Percentiles rank a stretch among this genome's conserved stretches.
Conservation (phyloP, 495 filamentous ascomycete genomes). For the Tuber borchii region DNA sequence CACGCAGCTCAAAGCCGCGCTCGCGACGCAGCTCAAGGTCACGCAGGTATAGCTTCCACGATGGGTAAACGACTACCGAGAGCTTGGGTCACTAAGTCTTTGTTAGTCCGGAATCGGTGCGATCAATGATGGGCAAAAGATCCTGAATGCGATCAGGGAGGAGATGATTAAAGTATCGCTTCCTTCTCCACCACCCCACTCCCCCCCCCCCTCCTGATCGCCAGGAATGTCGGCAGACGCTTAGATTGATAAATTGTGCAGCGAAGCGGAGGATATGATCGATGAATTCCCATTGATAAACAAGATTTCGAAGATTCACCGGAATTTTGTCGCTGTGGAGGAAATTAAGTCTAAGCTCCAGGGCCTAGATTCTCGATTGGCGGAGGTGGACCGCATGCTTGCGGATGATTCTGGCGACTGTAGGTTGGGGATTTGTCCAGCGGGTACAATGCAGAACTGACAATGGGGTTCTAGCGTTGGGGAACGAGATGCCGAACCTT, state of each 20-base stretch:
- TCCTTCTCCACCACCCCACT: not conserved
- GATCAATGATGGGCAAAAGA: slow-evolving; percentile 78
- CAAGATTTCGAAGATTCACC: slow-evolving; percentile 73
- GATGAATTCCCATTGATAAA: slow-evolving; percentile 96
- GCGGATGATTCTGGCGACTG: slow-evolving; percentile 70
- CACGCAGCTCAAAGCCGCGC: slow-evolving; percentile 73
- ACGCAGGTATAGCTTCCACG: slow-evolving; percentile 53
- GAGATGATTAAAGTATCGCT: slow-evolving; percentile 71
- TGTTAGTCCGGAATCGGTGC: slow-evolving; percentile 66
- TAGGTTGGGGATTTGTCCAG: slow-evolving; percentile 33
- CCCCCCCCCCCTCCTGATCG: not conserved
- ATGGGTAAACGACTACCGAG: not conserved
- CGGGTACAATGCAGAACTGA: slow-evolving; percentile 9
- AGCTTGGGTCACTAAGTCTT: slow-evolving; percentile 18
- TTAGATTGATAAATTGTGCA: slow-evolving; percentile 86
- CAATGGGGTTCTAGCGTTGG: slow-evolving; percentile 30
- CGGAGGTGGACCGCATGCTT: slow-evolving; percentile 66
- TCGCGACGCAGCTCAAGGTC: slow-evolving; percentile 83
- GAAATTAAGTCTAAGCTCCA: slow-evolving; percentile 85
- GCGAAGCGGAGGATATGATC: slow-evolving; percentile 92
- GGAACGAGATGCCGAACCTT: slow-evolving; percentile 85
- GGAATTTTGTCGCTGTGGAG: slow-evolving; percentile 87
- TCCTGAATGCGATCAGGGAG: slow-evolving; percentile 82
- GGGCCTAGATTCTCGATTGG: slow-evolving; percentile 69
- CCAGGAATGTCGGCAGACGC: not conserved